These are phyloP conservation scores for Cyclaneusma minus DNA, from an alignment of 2,329 filamentous ascomycete genomes.

Conservation along the genomic window DNA sequence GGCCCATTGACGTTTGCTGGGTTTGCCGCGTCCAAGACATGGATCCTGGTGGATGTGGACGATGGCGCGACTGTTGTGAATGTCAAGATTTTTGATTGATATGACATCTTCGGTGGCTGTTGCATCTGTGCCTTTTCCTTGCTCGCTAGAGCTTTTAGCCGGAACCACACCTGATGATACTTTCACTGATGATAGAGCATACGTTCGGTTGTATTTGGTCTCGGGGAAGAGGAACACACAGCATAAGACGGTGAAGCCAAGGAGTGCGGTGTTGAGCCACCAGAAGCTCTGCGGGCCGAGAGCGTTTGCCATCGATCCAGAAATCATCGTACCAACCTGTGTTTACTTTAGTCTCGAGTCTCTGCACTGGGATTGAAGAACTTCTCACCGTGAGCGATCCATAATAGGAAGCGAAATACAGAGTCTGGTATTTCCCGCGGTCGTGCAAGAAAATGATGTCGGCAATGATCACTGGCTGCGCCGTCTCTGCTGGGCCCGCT, in stretches of 20 bases:
- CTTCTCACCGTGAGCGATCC: slow-evolving; percentile 37
- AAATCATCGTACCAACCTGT: slow-evolving; percentile 36
- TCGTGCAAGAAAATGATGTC: slow-evolving; percentile 52
- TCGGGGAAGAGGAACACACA: slow-evolving; percentile 46
- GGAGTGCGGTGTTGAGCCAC: slow-evolving; percentile 46
- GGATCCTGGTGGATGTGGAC: slow-evolving; percentile 32
- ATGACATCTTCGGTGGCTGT: slow-evolving; percentile 8
- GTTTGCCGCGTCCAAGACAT: slow-evolving; percentile 36
- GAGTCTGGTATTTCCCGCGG: slow-evolving; percentile 35
- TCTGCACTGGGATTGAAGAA: slow-evolving; percentile 5
- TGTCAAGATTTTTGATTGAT: slow-evolving; percentile 4
- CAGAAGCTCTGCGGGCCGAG: slow-evolving; percentile 47
- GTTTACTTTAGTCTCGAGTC: slow-evolving; percentile 4
- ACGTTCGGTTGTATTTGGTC: slow-evolving; percentile 38
- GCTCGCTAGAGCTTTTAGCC: no score
- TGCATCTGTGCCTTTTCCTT: no score
- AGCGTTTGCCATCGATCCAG: slow-evolving; percentile 42
- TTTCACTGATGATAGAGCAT: slow-evolving; percentile 3
- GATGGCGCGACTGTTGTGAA: slow-evolving; percentile 12
- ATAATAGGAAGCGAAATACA: slow-evolving; percentile 47
- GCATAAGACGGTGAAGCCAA: slow-evolving; percentile 32
- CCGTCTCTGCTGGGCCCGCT: slow-evolving; percentile 45
- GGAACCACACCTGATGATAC: no score
- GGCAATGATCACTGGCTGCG: slow-evolving; percentile 45
- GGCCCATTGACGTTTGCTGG: slow-evolving; percentile 38